Base-by-base conservation (phyloP, 805 yeast species). In the Wickerhamomyces alni region DNA sequence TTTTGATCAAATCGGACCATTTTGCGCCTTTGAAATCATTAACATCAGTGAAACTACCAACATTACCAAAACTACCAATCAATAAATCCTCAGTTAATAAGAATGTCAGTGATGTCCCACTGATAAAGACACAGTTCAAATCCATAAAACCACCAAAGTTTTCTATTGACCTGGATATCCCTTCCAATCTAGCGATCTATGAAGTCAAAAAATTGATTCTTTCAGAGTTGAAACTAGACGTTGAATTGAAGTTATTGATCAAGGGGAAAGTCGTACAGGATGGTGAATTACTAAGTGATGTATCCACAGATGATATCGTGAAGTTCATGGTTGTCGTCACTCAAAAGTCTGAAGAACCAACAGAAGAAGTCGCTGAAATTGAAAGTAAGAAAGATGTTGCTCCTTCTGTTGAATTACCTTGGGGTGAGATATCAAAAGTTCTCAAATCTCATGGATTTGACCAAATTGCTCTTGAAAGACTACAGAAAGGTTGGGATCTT, bases 141-240 rank as follows among this genome's bases (percentile, higher is more conserved):
- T 82, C 89, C 24, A 72, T 87, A 39, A 77, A 80, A 50, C 75
- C 82, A 5, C 95, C 95, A 6, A 84, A 80, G 54, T 82, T 85
- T 58, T 57, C 63, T 29, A 46, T 64, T 13, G 47, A 54, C 13
- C 45, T 57, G 17, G 45, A 55, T 17, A 50, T 57, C n/a, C 31
- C 43, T 19, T 29, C 45, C 2, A 48, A 53, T 11, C 61, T 57
- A 8, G 61, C 71, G 0, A 50, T 66, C 16, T 44, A 48, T 27
- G 61, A 59, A 36, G 55, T 65, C 16, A 67, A 67, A 43, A 39
- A 52, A 16, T 52, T 47, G 17, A 40, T 61, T n/a, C 43, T 55
- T 1, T 54, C 55, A 2, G 60, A 53, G 1, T 51, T 65, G 33
- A 54, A 55, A 8, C 65, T 63, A 2, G 57, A 63, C 11, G 59